A percentile compares a stretch with the other conserved stretches of the same genome.
These are phyloP conservation scores for Aureobasidium subglaciale DNA, from an alignment of 2,329 filamentous ascomycete species.

Conservation along the genomic window DNA sequence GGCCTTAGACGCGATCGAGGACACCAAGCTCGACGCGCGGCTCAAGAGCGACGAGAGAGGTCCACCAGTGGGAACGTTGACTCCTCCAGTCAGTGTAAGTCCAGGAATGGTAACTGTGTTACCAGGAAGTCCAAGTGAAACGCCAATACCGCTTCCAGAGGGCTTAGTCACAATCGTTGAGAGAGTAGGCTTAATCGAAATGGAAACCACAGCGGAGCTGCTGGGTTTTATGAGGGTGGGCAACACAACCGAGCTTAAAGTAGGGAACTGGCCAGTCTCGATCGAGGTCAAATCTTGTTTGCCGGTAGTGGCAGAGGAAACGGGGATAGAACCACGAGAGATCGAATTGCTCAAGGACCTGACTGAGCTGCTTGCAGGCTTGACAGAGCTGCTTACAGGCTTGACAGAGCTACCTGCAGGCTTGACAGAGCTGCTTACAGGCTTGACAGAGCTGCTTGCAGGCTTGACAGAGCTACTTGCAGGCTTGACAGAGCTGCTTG, in stretches of 20 bases:
- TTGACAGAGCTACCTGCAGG: too few relatives aligned
- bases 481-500: too few relatives aligned
- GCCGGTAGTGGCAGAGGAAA: background rate
- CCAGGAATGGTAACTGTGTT: too few relatives aligned
- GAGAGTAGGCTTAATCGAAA: constrained; percentile 3
- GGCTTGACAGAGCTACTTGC: too few relatives aligned
- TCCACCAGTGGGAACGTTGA: background rate
- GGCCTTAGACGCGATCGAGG: background rate
- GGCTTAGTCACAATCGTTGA: too few relatives aligned
- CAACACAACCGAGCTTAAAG: background rate
- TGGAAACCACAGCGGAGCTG: background rate
- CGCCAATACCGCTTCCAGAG: too few relatives aligned
- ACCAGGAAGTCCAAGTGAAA: too few relatives aligned
- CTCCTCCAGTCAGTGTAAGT: background rate
- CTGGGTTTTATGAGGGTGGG: background rate
- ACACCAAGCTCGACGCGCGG: background rate
- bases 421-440: too few relatives aligned
- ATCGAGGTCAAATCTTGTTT: background rate
- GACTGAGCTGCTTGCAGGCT: too few relatives aligned
- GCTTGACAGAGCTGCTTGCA: too few relatives aligned
- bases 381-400: too few relatives aligned
- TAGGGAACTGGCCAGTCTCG: background rate
- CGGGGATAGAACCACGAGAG: background rate
- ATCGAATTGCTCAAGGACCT: too few relatives aligned
- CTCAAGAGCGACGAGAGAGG: background rate